These are phyloP conservation scores for Daedaleopsis sinensis DNA, from an alignment of 768 basidiomycete species.

Conservation along the genomic window DNA sequence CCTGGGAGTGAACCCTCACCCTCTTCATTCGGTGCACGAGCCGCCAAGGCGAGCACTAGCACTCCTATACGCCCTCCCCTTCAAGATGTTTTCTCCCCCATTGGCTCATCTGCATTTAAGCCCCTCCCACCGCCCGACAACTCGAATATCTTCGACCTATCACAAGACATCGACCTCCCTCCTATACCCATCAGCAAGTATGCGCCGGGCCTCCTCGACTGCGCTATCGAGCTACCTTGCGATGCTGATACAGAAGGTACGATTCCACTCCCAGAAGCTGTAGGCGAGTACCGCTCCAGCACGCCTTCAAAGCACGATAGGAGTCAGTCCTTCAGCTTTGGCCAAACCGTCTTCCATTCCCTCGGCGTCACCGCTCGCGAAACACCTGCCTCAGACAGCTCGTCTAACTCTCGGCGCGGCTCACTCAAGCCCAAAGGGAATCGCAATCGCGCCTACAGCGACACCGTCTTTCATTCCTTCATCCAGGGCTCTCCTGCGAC, in stretches of 20 bases:
- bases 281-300: slow-evolving; percentile 14
- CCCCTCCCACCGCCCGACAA: slow-evolving; percentile 47
- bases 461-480: slow-evolving; percentile 65
- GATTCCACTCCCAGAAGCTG: slow-evolving; percentile 3
- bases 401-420: slow-evolving; percentile 24
- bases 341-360: slow-evolving; percentile 65
- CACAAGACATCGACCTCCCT: slow-evolving; percentile 56
- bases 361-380: slow-evolving; percentile 30
- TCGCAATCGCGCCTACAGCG: slow-evolving; percentile 61
- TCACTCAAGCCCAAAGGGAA: slow-evolving; percentile 29
- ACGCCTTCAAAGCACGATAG: slow-evolving; percentile 43
- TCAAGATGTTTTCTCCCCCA: slow-evolving; percentile 50
- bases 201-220: slow-evolving; percentile 35
- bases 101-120: slow-evolving; percentile 36
- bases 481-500: slow-evolving; percentile 38
- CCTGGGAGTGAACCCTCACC: slow-evolving; percentile 33
- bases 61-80: slow-evolving; percentile 41
- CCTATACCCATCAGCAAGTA: slow-evolving; percentile 39
- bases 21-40: slow-evolving; percentile 29
- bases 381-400: slow-evolving; percentile 22
- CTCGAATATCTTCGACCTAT: slow-evolving; percentile 61
- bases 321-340: slow-evolving; percentile 70
- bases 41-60: slow-evolving; percentile 31
- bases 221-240: slow-evolving; percentile 38
- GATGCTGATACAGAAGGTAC: slow-evolving; percentile 30